Conservation (phyloP, 2,329 filamentous ascomycete genomes). For the Fusarium drepaniforme region DNA sequence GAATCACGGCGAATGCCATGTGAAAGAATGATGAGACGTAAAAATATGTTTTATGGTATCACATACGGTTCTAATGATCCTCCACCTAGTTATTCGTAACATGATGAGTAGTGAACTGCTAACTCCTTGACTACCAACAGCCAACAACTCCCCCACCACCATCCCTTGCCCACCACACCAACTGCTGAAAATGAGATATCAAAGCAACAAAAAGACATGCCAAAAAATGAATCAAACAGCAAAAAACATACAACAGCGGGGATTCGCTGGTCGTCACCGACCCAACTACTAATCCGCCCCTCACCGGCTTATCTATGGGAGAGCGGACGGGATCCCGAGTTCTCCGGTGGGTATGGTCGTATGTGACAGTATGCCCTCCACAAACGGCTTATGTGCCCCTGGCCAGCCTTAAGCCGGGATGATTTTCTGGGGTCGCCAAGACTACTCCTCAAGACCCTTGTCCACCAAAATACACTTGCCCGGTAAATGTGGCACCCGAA, state of each 20-base stretch:
- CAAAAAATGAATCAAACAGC: not conserved
- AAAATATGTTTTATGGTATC: not conserved
- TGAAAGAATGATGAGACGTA: constrained; percentile 7
- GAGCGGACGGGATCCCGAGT: constrained; percentile 34
- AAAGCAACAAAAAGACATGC: not conserved
- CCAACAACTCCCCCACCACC: not conserved
- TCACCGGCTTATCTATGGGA: no score
- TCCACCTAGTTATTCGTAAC: not conserved
- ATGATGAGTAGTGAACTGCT: not conserved
- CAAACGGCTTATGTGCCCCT: not conserved
- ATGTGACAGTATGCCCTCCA: not conserved
- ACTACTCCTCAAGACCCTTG: not conserved
- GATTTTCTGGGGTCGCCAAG: not conserved
- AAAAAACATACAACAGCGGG: constrained; percentile 35
- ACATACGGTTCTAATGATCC: not conserved
- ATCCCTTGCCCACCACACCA: not conserved
- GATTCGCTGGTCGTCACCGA: no score
- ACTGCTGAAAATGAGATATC: not conserved
- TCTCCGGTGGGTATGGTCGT: constrained; percentile 39
- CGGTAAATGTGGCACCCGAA: not conserved
- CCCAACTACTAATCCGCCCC: no score
- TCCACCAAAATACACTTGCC: not conserved
- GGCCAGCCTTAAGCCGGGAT: not conserved
- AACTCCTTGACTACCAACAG: not conserved
- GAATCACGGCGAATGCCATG: constrained; percentile 6